These are phyloP conservation scores for Thozetella sp. DNA, from an alignment of 495 filamentous ascomycete genomes.

Conservation along the genomic window DNA sequence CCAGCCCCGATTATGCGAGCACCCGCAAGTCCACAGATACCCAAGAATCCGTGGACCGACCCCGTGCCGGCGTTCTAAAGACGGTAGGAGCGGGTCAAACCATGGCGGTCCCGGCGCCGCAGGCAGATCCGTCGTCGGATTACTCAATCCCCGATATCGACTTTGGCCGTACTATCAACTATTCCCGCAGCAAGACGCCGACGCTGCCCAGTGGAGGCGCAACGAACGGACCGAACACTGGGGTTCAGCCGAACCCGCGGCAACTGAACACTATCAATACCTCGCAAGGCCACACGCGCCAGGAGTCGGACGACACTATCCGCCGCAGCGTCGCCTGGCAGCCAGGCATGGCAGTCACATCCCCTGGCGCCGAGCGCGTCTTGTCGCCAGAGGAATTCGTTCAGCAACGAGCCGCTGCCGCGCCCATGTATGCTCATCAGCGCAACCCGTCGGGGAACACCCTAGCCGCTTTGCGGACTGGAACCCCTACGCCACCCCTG, in stretches of 20 bases:
- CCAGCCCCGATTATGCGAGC: constrained; percentile 67
- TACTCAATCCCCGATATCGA: constrained; percentile 75
- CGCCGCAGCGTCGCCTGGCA: constrained; percentile 78
- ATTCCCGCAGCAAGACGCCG: constrained; percentile 35
- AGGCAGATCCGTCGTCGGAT: constrained; percentile 5
- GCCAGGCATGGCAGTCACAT: constrained; percentile 58
- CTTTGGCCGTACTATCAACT: constrained; percentile 84
- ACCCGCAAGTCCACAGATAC: constrained; percentile 68
- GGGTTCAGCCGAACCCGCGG: not conserved
- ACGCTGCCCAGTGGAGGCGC: constrained; percentile 18
- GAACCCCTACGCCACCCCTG: constrained; percentile 45
- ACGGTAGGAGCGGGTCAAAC: constrained; percentile 64
- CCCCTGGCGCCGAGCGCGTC: constrained; percentile 35
- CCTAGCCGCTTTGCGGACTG: constrained; percentile 42
- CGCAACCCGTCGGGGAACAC: constrained; percentile 58
- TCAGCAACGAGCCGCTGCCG: constrained; percentile 72
- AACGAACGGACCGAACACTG: constrained; percentile 21
- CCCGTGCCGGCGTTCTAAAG: constrained; percentile 81
- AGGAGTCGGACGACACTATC: constrained; percentile 45
- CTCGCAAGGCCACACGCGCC: constrained; percentile 35
- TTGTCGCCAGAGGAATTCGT: constrained; percentile 79
- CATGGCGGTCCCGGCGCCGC: constrained; percentile 23
- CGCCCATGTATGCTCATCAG: constrained; percentile 56
- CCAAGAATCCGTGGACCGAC: constrained; percentile 61
- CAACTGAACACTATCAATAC: not conserved